These are phyloP conservation scores for Ustilago hordei DNA, from an alignment of 1,284 basidiomycete species.

Conservation along the genomic window DNA sequence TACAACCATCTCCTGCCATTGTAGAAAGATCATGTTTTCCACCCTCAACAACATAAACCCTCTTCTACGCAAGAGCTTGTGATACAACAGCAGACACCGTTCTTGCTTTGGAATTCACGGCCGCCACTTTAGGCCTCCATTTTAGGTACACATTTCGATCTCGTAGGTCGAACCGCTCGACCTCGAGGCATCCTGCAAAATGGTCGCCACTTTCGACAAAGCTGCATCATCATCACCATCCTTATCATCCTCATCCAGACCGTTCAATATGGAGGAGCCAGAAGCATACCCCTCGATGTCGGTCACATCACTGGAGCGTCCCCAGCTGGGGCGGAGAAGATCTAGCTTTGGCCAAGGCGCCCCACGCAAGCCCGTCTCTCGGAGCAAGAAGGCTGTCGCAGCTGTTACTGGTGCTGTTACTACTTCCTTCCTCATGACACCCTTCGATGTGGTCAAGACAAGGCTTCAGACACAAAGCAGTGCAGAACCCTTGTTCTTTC, in stretches of 20 bases:
- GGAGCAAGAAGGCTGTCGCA: constrained; percentile 77
- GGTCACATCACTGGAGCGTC: constrained; percentile 36
- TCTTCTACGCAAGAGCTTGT: background rate
- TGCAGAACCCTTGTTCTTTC: constrained; percentile 57
- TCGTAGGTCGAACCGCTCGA: background rate
- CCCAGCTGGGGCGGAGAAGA: constrained; percentile 12
- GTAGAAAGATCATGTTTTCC: constrained; percentile 13
- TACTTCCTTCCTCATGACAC: constrained; percentile 90
- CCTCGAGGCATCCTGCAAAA: background rate
- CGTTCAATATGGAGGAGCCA: constrained; percentile 18
- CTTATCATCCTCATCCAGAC: constrained; percentile 13
- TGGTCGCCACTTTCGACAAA: constrained; percentile 12
- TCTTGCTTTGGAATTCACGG: background rate
- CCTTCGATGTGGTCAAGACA: constrained; percentile 93
- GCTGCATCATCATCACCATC: background rate
- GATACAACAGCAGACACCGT: constrained; percentile 5
- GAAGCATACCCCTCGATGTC: constrained; percentile 47
- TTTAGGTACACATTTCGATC: background rate
- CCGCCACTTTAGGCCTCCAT: constrained; percentile 22
- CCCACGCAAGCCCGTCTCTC: constrained; percentile 72
- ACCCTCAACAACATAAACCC: background rate
- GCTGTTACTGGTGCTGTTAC: constrained; percentile 83
- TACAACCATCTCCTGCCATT: background rate
- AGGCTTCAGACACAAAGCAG: constrained; percentile 81
- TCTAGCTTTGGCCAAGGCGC: constrained; percentile 35